These are phyloP conservation scores for Penicillium argentinense DNA, from an alignment of 495 filamentous ascomycete genomes.

Conservation along the genomic window DNA sequence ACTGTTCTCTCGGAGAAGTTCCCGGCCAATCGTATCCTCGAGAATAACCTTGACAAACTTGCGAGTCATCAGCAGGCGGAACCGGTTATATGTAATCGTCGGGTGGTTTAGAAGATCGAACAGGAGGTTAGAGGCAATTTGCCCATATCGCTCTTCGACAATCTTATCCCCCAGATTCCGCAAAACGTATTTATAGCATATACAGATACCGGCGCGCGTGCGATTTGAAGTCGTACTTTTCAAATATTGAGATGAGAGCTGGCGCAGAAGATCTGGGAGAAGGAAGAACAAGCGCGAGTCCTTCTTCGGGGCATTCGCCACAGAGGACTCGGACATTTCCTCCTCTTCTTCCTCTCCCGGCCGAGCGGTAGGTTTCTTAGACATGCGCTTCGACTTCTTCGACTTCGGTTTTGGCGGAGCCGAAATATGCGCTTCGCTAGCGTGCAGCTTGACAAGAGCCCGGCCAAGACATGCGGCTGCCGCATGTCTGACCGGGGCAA, in stretches of 20 bases:
- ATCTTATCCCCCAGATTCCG: constrained; percentile 70
- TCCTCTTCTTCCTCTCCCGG: constrained; percentile 74
- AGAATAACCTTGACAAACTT: constrained; percentile 82
- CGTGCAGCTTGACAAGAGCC: constrained; percentile 76
- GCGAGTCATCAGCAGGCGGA: constrained; percentile 80
- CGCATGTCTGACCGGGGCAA: constrained; percentile 72
- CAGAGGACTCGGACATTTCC: constrained; percentile 67
- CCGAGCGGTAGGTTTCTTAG: constrained; percentile 64
- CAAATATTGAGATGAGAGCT: constrained; percentile 79
- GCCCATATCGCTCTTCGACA: constrained; percentile 75
- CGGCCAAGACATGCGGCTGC: constrained; percentile 84
- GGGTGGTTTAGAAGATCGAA: constrained; percentile 75
- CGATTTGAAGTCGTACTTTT: constrained; percentile 78
- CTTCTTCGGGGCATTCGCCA: constrained; percentile 61
- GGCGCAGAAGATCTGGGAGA: constrained; percentile 75
- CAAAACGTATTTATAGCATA: constrained; percentile 82
- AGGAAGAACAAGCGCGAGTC: constrained; percentile 68
- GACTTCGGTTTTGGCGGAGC: constrained; percentile 62
- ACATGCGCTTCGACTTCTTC: constrained; percentile 71
- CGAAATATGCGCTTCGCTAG: constrained; percentile 56
- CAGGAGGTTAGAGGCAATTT: constrained; percentile 78
- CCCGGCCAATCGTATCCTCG: constrained; percentile 77
- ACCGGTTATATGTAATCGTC: constrained; percentile 78
- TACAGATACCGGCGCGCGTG: constrained; percentile 76
- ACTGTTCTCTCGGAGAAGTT: constrained; percentile 83